Evolutionary conservation across 2,329 filamentous ascomycete genomes (phyloP).

Genomic region (Trichophyton benhamiae): DNA sequence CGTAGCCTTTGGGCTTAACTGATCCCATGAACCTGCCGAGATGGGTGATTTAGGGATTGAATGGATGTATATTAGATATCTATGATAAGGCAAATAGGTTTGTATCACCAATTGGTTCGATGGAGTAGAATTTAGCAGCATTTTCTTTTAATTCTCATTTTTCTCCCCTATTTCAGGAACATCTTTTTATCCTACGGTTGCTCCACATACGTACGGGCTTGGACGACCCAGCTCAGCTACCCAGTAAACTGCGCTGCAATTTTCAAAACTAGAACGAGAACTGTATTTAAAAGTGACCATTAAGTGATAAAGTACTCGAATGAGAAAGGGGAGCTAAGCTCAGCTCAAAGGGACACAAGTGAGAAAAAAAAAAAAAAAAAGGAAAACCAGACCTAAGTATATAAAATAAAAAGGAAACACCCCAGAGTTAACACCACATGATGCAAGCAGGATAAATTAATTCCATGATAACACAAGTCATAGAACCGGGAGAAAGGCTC

Average conservation of each 20-base stretch:
- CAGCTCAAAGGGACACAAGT: not conserved
- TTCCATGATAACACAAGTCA: slow-evolving; percentile 1
- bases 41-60: not conserved
- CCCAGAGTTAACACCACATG: not conserved
- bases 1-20: not conserved
- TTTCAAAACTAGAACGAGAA: not conserved
- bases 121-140: not conserved
- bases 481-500: not conserved
- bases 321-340: not conserved
- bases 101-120: not conserved
- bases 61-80: not conserved
- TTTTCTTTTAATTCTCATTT: not conserved
- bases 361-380: not conserved
- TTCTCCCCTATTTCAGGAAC: not conserved
- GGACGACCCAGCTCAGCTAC: too few relatives aligned
- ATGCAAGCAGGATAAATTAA: slow-evolving; percentile 2
- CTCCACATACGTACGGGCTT: too few relatives aligned
- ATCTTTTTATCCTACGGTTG: too few relatives aligned
- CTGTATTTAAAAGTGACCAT: not conserved
- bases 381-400: not conserved
- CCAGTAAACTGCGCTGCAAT: too few relatives aligned
- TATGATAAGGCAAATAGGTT: not conserved
- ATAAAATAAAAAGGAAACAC: not conserved
- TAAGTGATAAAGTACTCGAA: not conserved
- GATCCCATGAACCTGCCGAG: not conserved